Conservation (phyloP, 306 rosid species). For the Alnus rubra region DNA sequence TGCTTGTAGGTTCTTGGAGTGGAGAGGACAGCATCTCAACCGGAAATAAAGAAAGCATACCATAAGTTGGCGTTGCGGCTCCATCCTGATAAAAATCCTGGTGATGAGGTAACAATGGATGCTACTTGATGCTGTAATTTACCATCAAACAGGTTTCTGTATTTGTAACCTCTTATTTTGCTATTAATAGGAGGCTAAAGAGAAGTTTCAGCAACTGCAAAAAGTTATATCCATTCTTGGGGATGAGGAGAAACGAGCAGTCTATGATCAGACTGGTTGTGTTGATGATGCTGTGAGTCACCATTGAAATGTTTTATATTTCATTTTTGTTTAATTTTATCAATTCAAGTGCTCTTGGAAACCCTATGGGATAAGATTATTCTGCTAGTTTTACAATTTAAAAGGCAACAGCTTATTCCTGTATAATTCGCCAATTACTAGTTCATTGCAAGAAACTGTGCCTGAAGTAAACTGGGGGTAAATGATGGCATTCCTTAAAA, state of each 20-base stretch:
- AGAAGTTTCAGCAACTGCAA: conserved; percentile 86
- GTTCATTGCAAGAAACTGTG: not conserved
- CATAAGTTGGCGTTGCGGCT: conserved; percentile 81
- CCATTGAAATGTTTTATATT: not conserved
- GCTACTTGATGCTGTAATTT: not conserved
- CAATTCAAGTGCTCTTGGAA: not conserved
- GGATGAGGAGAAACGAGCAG: conserved; percentile 80
- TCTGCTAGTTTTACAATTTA: not conserved
- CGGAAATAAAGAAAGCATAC: conserved; percentile 91
- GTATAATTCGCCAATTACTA: not conserved
- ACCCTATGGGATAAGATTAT: not conserved
- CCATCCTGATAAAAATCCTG: conserved; percentile 95
- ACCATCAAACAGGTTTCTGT: not conserved
- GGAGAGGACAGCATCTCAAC: conserved; percentile 82
- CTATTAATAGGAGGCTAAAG: conserved; percentile 72
- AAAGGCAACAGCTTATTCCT: not conserved
- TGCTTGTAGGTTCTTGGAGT: conserved; percentile 65
- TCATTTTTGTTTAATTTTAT: not conserved
- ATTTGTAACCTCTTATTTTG: conserved; percentile 14
- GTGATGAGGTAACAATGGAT: conserved; percentile 59
- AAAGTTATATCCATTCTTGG: conserved; percentile 90
- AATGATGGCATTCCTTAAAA: not conserved
- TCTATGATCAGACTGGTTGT: conserved; percentile 92
- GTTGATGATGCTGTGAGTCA: conserved; percentile 75
- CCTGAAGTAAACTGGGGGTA: not conserved